Evolutionary conservation across 345 rosid genomes (phyloP), one percentile per base, ranked within the genome.

Genomic region (Clausena lansium): DNA sequence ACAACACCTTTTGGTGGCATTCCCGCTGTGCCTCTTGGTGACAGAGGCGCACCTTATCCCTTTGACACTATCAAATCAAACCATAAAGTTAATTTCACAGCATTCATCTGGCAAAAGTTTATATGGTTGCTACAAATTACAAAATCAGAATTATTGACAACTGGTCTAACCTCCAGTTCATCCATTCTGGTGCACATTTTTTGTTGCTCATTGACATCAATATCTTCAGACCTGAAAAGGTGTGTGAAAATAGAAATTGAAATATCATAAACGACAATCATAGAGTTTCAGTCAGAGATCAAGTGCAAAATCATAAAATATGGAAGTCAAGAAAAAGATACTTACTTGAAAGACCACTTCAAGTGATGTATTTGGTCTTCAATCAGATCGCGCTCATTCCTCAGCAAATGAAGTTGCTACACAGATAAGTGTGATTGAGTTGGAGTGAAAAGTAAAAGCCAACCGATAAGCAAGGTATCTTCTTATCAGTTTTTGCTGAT

Each of bases 331-430:
- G 65, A 77, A 17, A 32, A 20, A 64, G 24, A 32, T 67, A 76
- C 92, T 85, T 84, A 92, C 98, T 83, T 90, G 57, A 90, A 88
- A 70, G 96, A 94, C 98, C 97, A 92, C 60, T 83, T 92, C 66
- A 93, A 71, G 81, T 90, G 97, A 85, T 94, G 94, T 71, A 96
- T 84, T 81, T 82, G 80, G 77, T 94, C 99, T 88, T 96, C 99
- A 78, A 96, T 87, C n/a, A 81, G 81, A 84, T 96, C 99, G 41
- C 98, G 93, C 39, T 90, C 86, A 73, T 86, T 85, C 85, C 99
- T 94, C 89, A 88, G 78, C 85, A 86, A 67, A 62, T 91, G 83
- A 73, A 92, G 97, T 81, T 94, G 79, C 99, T 95, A 92, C 73
- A 83, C 33, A 71, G 57, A 55, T 38, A 33, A 47, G 55, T 41